A percentile compares a stretch with the other conserved stretches of the same genome.
These are phyloP conservation scores for Podaxis mareebaensis DNA, from an alignment of 768 basidiomycete species.

Conservation along the genomic window DNA sequence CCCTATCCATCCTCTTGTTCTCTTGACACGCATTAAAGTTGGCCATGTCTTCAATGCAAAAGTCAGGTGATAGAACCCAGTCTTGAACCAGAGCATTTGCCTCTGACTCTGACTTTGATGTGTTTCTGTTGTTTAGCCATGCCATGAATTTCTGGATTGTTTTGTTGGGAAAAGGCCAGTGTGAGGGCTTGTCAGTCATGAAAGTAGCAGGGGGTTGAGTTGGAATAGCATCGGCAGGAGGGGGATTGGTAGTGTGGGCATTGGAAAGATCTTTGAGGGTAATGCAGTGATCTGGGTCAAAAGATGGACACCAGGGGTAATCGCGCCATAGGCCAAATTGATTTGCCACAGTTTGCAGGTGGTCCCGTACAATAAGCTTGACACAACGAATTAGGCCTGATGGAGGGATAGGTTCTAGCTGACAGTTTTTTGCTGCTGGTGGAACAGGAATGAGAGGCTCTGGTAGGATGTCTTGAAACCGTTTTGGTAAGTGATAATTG, in stretches of 20 bases:
- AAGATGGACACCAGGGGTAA: constrained; percentile 25
- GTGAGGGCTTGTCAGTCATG: neutral
- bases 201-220: neutral
- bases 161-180: constrained; percentile 19
- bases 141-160: constrained; percentile 20
- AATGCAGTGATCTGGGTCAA: constrained; percentile 25
- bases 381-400: neutral
- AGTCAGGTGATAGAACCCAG: neutral
- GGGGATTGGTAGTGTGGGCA: neutral
- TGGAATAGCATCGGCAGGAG: neutral
- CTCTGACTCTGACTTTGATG: constrained; percentile 1
- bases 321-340: constrained; percentile 10
- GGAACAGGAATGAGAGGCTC: neutral
- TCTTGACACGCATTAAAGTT: neutral
- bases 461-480: neutral
- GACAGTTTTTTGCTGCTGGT: neutral
- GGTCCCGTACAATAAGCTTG: neutral
- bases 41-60: constrained; percentile 18
- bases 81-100: neutral
- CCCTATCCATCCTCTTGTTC: neutral
- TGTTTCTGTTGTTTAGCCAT: constrained; percentile 20
- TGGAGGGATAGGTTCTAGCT: neutral
- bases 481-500: neutral
- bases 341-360: neutral
- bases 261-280: neutral